A percentile compares a stretch with the other conserved stretches of the same genome.
Conservation (phyloP, 352 stramenopile species). For the Globisporangium parvum region DNA sequence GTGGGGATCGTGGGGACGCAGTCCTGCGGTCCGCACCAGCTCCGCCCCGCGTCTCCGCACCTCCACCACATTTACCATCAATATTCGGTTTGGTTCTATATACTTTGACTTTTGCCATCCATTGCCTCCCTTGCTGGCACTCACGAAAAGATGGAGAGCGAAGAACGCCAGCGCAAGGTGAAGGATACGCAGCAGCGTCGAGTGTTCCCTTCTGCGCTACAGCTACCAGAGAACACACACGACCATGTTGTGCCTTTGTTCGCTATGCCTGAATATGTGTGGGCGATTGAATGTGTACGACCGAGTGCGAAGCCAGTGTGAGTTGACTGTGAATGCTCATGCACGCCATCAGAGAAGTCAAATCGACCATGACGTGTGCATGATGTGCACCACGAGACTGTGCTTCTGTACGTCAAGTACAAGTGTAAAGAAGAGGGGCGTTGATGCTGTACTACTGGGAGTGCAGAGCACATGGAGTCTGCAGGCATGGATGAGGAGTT, state of each 20-base stretch:
- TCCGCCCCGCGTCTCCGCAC: no score
- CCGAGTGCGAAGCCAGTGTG: neutral
- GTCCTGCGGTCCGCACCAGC: no score
- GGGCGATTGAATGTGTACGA: neutral
- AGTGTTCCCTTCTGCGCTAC: neutral
- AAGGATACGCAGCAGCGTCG: neutral
- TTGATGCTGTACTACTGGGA: neutral
- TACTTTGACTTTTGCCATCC: no score
- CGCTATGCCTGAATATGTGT: neutral
- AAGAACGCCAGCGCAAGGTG: neutral
- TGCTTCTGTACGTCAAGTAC: slow-evolving; percentile 2
- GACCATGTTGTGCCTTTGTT: neutral
- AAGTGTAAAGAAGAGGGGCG: neutral
- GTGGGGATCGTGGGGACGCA: no score
- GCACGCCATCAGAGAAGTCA: neutral
- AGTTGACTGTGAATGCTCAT: neutral
- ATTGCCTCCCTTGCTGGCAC: no score
- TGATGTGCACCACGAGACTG: neutral
- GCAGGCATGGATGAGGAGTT: neutral
- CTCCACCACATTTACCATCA: no score
- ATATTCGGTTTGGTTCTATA: no score
- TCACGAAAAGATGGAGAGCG: neutral
- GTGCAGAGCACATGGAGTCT: neutral
- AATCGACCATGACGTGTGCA: neutral
- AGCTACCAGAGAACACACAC: neutral